Percentiles rank a stretch among this genome's conserved stretches.
Conservation (phyloP, 805 yeast species). For the Candida schatavii region DNA sequence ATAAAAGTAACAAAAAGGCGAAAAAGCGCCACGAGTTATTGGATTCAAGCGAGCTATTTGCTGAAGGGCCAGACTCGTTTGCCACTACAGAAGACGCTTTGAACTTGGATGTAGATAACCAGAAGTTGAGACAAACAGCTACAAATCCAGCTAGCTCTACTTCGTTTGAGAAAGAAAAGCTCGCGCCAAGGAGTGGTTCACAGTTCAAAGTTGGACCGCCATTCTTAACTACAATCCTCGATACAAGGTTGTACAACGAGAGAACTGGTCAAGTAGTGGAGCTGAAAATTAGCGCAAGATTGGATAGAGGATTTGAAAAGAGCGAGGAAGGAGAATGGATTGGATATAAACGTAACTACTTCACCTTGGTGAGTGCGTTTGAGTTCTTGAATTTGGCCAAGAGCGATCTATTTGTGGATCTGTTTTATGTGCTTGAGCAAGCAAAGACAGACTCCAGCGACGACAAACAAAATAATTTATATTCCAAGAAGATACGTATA, state of each 20-base stretch:
- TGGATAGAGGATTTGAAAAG: slow-evolving; percentile 62
- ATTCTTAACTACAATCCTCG: slow-evolving; percentile 35
- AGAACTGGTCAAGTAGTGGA: slow-evolving; percentile 15
- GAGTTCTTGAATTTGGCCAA: slow-evolving; percentile 26
- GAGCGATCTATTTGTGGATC: too few relatives aligned
- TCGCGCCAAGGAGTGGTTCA: slow-evolving; percentile 64
- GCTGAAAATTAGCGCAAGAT: slow-evolving; percentile 50
- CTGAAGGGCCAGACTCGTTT: too few relatives aligned
- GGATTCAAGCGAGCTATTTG: too few relatives aligned
- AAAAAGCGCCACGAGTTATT: too few relatives aligned
- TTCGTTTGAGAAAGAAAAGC: slow-evolving; percentile 23
- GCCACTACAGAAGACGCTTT: too few relatives aligned
- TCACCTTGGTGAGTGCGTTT: slow-evolving; percentile 60
- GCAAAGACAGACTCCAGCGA: too few relatives aligned
- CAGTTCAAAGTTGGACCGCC: slow-evolving; percentile 69
- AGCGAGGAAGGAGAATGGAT: slow-evolving; percentile 53
- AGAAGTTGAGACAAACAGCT: too few relatives aligned
- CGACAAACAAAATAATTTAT: slow-evolving; percentile 21
- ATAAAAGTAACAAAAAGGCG: too few relatives aligned
- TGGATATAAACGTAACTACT: slow-evolving; percentile 69
- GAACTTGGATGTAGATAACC: too few relatives aligned
- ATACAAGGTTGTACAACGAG: slow-evolving; percentile 10
- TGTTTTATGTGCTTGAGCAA: too few relatives aligned
- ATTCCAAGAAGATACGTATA: slow-evolving; percentile 20
- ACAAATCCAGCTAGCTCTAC: background rate